phyloP scores from a whole-genome alignment of 2,329 filamentous ascomycete genomes.

The Colletotrichum euphorbiae region DNA sequence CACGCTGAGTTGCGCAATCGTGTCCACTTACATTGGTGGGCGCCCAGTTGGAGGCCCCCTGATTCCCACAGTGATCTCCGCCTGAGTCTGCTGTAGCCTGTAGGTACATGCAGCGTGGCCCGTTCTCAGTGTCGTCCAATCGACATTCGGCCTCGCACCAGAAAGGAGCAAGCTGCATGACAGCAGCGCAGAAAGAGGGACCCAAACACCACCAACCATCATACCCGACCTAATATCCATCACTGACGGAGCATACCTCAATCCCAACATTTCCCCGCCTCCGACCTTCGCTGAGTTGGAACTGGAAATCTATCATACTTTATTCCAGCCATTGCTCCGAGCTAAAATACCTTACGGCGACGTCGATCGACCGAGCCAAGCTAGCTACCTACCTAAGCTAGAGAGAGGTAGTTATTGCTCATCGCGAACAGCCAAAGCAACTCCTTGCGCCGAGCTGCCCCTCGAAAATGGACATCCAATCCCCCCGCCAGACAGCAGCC shows the following conservation, averaged over 20 bases:
- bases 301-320: background rate
- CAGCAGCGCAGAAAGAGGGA: background rate
- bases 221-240: background rate
- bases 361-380: slow-evolving; percentile 29
- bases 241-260: background rate
- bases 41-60: background rate
- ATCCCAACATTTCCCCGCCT: slow-evolving; percentile 20
- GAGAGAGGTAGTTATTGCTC: background rate
- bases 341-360: slow-evolving; percentile 26
- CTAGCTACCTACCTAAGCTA: too few relatives aligned
- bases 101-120: background rate
- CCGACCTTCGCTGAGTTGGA: background rate
- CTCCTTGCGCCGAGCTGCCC: slow-evolving; percentile 44
- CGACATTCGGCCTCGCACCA: background rate
- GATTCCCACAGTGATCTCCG: slow-evolving; percentile 27
- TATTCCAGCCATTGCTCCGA: slow-evolving; percentile 25
- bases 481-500: slow-evolving; percentile 40
- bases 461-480: slow-evolving; percentile 42
- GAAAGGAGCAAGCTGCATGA: background rate
- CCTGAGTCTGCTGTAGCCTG: background rate
- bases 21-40: slow-evolving; percentile 30
- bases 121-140: slow-evolving; percentile 8
- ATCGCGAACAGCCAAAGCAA: background rate
- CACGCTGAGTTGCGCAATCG: slow-evolving; percentile 19
- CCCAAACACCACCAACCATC: background rate